Evolutionary conservation across 768 basidiomycete species (phyloP).

Genomic region (Pisolithus albus): DNA sequence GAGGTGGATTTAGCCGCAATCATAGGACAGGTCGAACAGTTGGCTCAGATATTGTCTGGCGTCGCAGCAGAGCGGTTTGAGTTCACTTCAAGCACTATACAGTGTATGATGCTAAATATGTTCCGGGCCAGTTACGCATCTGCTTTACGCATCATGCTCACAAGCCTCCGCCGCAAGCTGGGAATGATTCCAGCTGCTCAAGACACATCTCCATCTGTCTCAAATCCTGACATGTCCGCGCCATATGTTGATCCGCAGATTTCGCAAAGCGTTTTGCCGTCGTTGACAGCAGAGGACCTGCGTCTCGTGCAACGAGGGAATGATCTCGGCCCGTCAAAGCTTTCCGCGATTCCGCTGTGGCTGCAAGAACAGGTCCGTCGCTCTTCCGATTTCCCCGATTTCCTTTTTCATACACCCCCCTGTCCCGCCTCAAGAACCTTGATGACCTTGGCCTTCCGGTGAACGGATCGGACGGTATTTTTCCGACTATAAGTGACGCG

Average conservation of each 20-base stretch:
- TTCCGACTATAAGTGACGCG: slow-evolving; percentile 63
- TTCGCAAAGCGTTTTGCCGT: slow-evolving; percentile 48
- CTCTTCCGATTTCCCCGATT: not conserved
- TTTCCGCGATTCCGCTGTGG: slow-evolving; percentile 83
- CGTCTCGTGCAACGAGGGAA: slow-evolving; percentile 64
- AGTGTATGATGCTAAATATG: slow-evolving; percentile 7
- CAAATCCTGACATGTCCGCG: slow-evolving; percentile 52
- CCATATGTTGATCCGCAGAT: slow-evolving; percentile 48
- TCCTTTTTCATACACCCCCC: not conserved
- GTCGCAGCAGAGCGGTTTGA: slow-evolving; percentile 84
- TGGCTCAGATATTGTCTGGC: slow-evolving; percentile 84
- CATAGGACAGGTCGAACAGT: slow-evolving; percentile 80
- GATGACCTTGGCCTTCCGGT: slow-evolving; percentile 87
- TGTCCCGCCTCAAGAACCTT: slow-evolving; percentile 50
- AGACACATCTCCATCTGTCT: slow-evolving; percentile 44
- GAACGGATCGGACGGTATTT: slow-evolving; percentile 88
- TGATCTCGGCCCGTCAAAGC: slow-evolving; percentile 62
- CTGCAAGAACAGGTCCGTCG: slow-evolving; percentile 77
- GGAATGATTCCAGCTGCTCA: slow-evolving; percentile 53
- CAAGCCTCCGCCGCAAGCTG: slow-evolving; percentile 84
- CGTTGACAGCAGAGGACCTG: slow-evolving; percentile 81
- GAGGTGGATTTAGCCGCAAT: slow-evolving; percentile 75
- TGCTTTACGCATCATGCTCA: slow-evolving; percentile 88
- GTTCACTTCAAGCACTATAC: not conserved
- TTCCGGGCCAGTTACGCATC: slow-evolving; percentile 64